Evolutionary conservation across 1,284 basidiomycete genomes (phyloP).

Genomic region (Testicularia cyperi): DNA sequence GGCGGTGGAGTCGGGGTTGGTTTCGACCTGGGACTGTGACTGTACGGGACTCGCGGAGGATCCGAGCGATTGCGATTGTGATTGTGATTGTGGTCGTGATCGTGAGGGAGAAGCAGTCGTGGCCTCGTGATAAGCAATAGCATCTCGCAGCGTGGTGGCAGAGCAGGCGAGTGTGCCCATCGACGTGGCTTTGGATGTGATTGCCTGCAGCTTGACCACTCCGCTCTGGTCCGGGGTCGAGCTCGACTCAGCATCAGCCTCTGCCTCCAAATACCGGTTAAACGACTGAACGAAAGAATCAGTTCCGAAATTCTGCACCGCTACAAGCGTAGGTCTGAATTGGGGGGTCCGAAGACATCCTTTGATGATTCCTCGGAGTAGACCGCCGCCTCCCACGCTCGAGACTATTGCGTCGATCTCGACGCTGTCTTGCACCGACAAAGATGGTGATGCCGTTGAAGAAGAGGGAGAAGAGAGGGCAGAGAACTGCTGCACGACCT

Average conservation of each 20-base stretch:
- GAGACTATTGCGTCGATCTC: constrained; percentile 11
- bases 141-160: constrained; percentile 17
- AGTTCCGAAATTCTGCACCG: constrained; percentile 44
- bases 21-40: too few species aligned
- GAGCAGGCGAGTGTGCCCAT: constrained; percentile 48
- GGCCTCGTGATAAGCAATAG: constrained; percentile 23
- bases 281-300: constrained; percentile 38
- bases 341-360: background rate
- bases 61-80: too few species aligned
- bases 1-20: too few species aligned
- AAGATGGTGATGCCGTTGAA: too few species aligned
- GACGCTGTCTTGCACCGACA: background rate
- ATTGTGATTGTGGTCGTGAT: too few species aligned
- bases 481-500: constrained; percentile 10
- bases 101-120: too few species aligned
- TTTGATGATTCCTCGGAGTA: constrained; percentile 19
- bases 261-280: constrained; percentile 1
- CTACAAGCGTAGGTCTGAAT: constrained; percentile 13
- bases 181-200: constrained; percentile 50
- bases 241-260: background rate
- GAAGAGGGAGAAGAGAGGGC: too few species aligned
- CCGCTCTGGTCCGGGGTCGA: background rate
- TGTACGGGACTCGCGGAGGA: too few species aligned
- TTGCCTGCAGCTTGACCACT: constrained; percentile 18
- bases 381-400: constrained; percentile 20